These are phyloP conservation scores for Chaetoceros tenuissimus DNA, from an alignment of 108 stramenopile species.

Conservation along the genomic window DNA sequence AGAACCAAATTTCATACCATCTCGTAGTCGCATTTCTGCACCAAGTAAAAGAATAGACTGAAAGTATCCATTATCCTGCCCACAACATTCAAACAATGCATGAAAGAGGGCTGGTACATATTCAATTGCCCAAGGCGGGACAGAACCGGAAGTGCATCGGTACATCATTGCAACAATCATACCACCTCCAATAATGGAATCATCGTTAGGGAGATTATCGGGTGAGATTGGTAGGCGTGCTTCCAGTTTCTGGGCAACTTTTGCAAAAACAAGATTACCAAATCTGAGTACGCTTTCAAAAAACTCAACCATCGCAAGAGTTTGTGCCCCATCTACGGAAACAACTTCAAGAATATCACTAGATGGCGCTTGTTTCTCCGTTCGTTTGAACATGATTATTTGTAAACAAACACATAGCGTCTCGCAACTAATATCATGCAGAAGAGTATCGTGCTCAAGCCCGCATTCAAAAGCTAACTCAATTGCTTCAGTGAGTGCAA, in stretches of 20 bases:
- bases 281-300: conserved; percentile 28
- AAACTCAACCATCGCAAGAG: conserved; percentile 62
- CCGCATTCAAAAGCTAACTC: conserved; percentile 13
- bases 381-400: neutral
- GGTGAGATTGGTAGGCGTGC: conserved; percentile 7
- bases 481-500: conserved; percentile 19
- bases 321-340: conserved; percentile 73
- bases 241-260: conserved; percentile 13
- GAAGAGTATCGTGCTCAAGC: conserved; percentile 11
- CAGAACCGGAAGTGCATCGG: conserved; percentile 52
- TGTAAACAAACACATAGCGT: neutral
- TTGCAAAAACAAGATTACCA: conserved; percentile 33
- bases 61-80: conserved; percentile 30
- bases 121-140: conserved; percentile 81
- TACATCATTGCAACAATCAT: conserved; percentile 57
- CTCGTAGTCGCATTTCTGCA: conserved; percentile 12
- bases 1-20: conserved; percentile 20
- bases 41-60: conserved; percentile 35
- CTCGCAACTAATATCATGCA: neutral
- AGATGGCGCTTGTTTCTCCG: conserved; percentile 3
- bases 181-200: conserved; percentile 28
- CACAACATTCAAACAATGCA: conserved; percentile 36
- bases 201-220: conserved; percentile 6
- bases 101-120: conserved; percentile 41
- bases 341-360: conserved; percentile 10